These are phyloP conservation scores for Solanum bulbocastanum DNA, from an alignment of 257 asterid species.

Conservation along the genomic window DNA sequence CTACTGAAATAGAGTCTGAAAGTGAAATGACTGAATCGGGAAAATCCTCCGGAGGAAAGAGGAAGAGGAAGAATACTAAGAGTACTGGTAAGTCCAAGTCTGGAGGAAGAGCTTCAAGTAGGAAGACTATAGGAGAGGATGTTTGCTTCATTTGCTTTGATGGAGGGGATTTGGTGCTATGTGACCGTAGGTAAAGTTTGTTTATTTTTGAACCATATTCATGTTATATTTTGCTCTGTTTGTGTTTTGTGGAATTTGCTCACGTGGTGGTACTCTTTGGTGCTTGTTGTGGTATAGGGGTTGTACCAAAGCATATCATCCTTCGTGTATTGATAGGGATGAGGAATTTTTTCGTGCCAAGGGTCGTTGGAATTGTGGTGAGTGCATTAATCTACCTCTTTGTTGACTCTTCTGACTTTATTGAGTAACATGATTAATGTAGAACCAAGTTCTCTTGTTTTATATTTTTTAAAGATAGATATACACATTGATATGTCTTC, in stretches of 20 bases:
- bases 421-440: neutral
- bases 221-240: neutral
- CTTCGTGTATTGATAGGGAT: conserved; percentile 82
- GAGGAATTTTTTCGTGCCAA: conserved; percentile 84
- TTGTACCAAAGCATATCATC: conserved; percentile 96
- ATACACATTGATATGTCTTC: neutral
- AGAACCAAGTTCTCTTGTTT: neutral
- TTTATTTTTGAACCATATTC: neutral
- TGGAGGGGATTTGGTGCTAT: conserved; percentile 86
- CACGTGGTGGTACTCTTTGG: neutral
- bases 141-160: conserved; percentile 98
- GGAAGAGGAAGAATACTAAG: conserved; percentile 53
- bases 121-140: conserved; percentile 63
- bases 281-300: conserved; percentile 44
- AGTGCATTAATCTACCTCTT: conserved; percentile 4
- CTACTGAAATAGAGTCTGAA: conserved; percentile 72
- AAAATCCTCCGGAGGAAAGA: conserved; percentile 52
- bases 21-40: conserved; percentile 48
- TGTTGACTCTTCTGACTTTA: neutral
- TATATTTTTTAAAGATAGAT: neutral
- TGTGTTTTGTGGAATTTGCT: neutral
- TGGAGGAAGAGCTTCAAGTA: conserved; percentile 30
- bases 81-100: conserved; percentile 33
- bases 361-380: conserved; percentile 98
- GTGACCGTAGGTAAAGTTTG: conserved; percentile 74